phyloP scores from a whole-genome alignment of 345 rosid species.

The Linum tenue region DNA sequence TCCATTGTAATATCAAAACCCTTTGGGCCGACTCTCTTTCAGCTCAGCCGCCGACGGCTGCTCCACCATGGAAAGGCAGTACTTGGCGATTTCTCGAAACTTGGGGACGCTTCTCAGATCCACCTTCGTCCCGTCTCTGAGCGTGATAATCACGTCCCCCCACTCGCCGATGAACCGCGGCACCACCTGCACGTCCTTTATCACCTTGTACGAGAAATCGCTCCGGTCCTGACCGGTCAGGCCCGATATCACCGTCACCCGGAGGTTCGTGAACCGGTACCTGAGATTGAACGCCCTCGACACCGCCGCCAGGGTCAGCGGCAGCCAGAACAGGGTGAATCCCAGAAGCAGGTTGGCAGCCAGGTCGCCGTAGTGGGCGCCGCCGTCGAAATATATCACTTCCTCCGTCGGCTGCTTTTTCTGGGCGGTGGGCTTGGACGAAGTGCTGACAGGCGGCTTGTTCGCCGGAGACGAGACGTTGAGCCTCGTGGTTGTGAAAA shows the following conservation, averaged over 20 bases:
- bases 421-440: slow-evolving; percentile 12
- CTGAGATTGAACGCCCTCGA: slow-evolving; percentile 70
- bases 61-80: slow-evolving; percentile 68
- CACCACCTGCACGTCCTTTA: slow-evolving; percentile 82
- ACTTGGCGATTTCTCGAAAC: slow-evolving; percentile 78
- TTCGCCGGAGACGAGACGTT: slow-evolving; percentile 46
- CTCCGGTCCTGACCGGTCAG: slow-evolving; percentile 73
- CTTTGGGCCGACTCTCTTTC: slow-evolving; percentile 36
- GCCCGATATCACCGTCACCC: slow-evolving; percentile 89
- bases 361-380: slow-evolving; percentile 93
- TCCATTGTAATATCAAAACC: slow-evolving; percentile 22
- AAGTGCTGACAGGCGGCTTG: slow-evolving; percentile 25
- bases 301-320: slow-evolving; percentile 82
- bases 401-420: slow-evolving; percentile 41
- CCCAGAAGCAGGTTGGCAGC: slow-evolving; percentile 71
- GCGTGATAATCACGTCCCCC: slow-evolving; percentile 78
- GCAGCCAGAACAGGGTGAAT: slow-evolving; percentile 81
- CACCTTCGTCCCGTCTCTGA: slow-evolving; percentile 72
- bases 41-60: slow-evolving; percentile 30
- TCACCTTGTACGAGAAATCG: slow-evolving; percentile 85
- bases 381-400: slow-evolving; percentile 73
- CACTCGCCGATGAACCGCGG: slow-evolving; percentile 90
- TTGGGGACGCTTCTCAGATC: slow-evolving; percentile 83
- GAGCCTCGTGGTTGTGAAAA: slow-evolving; percentile 32
- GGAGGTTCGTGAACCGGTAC: slow-evolving; percentile 85